Evolutionary conservation across 352 stramenopile genomes (phyloP).

Genomic region (Pythium utonaiense): DNA sequence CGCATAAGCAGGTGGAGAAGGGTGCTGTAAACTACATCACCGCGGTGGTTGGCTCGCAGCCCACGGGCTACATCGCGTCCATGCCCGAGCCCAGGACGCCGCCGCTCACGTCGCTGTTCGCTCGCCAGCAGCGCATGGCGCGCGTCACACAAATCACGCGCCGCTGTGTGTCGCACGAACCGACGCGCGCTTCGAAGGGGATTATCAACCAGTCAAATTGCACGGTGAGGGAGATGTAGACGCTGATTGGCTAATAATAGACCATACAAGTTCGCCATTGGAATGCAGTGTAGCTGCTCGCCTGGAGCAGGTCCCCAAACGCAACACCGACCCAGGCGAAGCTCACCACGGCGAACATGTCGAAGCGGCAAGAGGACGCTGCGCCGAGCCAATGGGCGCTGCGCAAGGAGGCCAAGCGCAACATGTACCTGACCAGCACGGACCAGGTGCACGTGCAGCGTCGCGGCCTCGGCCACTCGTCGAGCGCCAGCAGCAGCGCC

Average conservation of each 20-base stretch:
- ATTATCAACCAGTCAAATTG: constrained; percentile 24
- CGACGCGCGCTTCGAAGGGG: neutral
- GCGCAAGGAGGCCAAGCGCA: constrained; percentile 71
- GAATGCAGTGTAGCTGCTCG: neutral
- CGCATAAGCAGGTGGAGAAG: constrained; percentile 37
- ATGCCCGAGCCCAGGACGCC: constrained; percentile 43
- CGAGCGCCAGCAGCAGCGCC: constrained; percentile 8
- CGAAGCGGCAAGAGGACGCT: constrained; percentile 26
- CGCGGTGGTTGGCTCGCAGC: constrained; percentile 50
- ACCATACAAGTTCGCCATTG: neutral
- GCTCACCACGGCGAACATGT: neutral
- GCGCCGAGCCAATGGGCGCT: constrained; percentile 58
- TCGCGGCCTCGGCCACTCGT: constrained; percentile 26
- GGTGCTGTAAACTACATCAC: constrained; percentile 63
- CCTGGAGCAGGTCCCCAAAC: neutral
- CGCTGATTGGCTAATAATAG: constrained; percentile 12
- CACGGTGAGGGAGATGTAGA: neutral
- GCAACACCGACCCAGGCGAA: neutral
- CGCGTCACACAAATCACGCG: constrained; percentile 20
- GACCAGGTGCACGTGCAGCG: constrained; percentile 63
- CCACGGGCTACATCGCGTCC: constrained; percentile 44
- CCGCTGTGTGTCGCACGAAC: constrained; percentile 23
- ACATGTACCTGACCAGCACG: constrained; percentile 84
- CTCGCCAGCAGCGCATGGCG: constrained; percentile 30
- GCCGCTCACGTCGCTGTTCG: constrained; percentile 35